Base-by-base conservation (phyloP, 345 rosid species). In the Murraya koenigii region DNA sequence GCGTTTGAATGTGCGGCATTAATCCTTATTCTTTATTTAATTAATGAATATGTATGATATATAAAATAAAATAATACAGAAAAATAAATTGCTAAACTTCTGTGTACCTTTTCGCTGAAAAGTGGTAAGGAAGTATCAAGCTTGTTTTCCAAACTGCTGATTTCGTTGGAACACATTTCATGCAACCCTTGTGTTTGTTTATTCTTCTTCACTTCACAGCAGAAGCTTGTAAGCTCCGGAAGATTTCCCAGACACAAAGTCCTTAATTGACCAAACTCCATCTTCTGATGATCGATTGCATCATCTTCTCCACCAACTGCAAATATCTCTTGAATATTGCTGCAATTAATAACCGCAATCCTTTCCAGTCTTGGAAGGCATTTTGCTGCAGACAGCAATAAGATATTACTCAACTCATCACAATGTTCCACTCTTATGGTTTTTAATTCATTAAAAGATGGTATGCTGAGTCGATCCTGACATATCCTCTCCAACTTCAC, bases 371-470 rank as follows among this genome's bases (percentile, higher is more conserved):
- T 74, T 15, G 33, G 44, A 74, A 80, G 83, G 4, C 66, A 36
- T 64, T 52, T 32, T 13, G 72, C 52, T 15, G 65, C 30, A 47
- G 80, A 79, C 7, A 77, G 32, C 3, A 67, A 36, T 26, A 82
- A 77, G 26, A 60, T 60, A 25, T 60, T 60, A 2, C 5, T 60
- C 28, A 60, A 60, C 28, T 60, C 1, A 9, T 49, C 8, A 20
- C 81, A 82, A 20, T 6, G 2, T 30, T 1, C 17, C n/a, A 84
- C 84, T 6, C 17, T 35, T 4, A 84, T 25, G 2, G 3, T 30
- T 69, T 47, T 75, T 35, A 84, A 41, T 52, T 65, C 63, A 35
- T 78, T 8, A 26, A 86, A 79, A 39, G 75, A 66, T 11, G 10
- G 4, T 10, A 25, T 11, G 26, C 13, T 7, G 2, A 32, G n/a